Evolutionary conservation across 345 rosid species (phyloP).

Genomic region (Eutrema japonicum): DNA sequence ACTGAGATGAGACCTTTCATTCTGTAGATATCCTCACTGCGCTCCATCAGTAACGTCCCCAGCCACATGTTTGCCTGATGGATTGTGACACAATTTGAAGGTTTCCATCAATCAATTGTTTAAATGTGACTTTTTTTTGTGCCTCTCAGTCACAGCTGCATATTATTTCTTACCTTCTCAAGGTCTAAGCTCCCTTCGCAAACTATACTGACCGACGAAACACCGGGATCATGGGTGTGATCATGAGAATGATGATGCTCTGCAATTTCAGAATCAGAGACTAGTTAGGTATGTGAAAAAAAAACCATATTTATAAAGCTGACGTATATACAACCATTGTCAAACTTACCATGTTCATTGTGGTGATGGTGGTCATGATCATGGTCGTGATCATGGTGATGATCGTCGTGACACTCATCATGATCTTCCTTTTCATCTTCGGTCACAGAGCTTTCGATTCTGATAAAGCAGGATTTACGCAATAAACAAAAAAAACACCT

Average conservation of each 20-base stretch:
- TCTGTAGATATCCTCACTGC: slow-evolving; percentile 89
- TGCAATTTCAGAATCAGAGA: slow-evolving; percentile 34
- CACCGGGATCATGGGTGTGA: slow-evolving; percentile 94
- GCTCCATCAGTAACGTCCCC: slow-evolving; percentile 83
- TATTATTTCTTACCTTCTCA: slow-evolving; percentile 71
- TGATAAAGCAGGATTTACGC: slow-evolving; percentile 35
- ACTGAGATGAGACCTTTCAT: slow-evolving; percentile 96
- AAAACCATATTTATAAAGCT: slow-evolving; percentile 8
- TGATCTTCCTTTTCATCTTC: slow-evolving; percentile 61
- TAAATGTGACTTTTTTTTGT: neutral
- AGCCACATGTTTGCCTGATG: slow-evolving; percentile 93
- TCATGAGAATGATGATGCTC: slow-evolving; percentile 88
- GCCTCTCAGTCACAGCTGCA: neutral
- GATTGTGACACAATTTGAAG: slow-evolving; percentile 4
- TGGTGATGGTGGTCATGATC: slow-evolving; percentile 63
- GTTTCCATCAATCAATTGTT: slow-evolving; percentile 23
- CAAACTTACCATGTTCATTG: slow-evolving; percentile 68
- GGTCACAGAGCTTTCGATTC: slow-evolving; percentile 82
- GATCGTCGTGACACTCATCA: slow-evolving; percentile 50
- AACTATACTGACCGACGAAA: slow-evolving; percentile 91
- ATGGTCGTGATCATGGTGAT: slow-evolving; percentile 50
- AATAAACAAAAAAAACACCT: slow-evolving; percentile 2
- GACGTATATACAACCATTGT: slow-evolving; percentile 5
- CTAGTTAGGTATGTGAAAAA: slow-evolving; percentile 21
- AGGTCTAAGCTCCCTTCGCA: slow-evolving; percentile 95